phyloP scores from a whole-genome alignment of 176 grass and related monocot genomes.

The Rhynchospora breviuscula region DNA sequence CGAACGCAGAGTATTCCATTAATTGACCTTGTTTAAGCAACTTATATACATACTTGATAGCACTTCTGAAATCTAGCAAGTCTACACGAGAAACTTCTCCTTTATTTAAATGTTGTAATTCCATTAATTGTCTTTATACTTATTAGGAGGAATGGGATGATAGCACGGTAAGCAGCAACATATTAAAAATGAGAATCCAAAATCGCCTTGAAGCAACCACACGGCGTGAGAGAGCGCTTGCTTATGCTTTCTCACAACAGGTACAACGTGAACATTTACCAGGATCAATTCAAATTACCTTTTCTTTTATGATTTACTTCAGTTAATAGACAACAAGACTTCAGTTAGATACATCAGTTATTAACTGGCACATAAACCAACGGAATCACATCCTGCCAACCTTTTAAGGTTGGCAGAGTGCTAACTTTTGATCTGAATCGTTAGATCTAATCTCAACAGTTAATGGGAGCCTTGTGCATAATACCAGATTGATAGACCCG shows the following conservation, averaged over 20 bases:
- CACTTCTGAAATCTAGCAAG: background rate
- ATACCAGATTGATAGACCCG: too few species aligned
- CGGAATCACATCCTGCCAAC: too few species aligned
- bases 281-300: background rate
- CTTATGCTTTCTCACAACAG: constrained; percentile 98
- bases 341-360: background rate
- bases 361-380: background rate
- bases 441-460: too few species aligned
- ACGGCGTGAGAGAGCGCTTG: constrained; percentile 72
- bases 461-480: too few species aligned
- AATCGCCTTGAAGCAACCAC: constrained; percentile 82
- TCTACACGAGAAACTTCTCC: background rate
- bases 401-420: too few species aligned
- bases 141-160: constrained; percentile 95
- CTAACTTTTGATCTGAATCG: too few species aligned
- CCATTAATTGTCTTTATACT: background rate
- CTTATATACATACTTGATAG: background rate
- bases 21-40: background rate
- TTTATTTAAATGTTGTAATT: background rate
- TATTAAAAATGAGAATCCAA: constrained; percentile 64
- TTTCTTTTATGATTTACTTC: background rate
- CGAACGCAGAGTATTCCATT: background rate
- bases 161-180: constrained; percentile 89
- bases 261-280: constrained; percentile 11
- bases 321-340: background rate